Conservation (phyloP, 2,329 filamentous ascomycete genomes). For the Pseudogymnoascus destructans region DNA sequence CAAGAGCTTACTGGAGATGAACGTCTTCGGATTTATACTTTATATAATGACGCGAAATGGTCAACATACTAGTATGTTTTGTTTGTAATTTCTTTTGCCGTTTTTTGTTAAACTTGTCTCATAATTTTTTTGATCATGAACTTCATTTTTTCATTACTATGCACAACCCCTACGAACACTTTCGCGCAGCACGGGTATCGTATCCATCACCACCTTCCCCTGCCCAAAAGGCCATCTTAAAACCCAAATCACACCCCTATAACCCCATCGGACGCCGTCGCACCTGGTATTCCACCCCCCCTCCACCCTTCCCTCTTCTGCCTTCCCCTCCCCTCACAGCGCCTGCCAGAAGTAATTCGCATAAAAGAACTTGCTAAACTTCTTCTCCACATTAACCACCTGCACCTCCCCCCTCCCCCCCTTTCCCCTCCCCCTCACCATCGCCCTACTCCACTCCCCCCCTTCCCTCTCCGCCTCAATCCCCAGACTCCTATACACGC, state of each 20-base stretch:
- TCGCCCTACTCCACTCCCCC: constrained; percentile 73
- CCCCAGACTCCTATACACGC: constrained; percentile 80
- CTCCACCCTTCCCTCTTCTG: background rate
- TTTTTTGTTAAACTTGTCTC: too few species aligned
- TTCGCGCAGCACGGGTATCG: background rate
- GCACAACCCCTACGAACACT: background rate
- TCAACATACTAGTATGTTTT: too few species aligned
- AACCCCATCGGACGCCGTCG: background rate
- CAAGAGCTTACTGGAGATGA: too few species aligned
- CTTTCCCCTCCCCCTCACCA: constrained; percentile 73
- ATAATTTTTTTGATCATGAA: background rate
- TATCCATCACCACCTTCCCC: background rate
- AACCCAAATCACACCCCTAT: background rate
- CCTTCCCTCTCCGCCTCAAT: constrained; percentile 70
- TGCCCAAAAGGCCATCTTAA: background rate
- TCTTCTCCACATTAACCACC: constrained; percentile 85
- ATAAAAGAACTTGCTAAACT: constrained; percentile 84
- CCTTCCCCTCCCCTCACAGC: constrained; percentile 37
- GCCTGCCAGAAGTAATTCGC: constrained; percentile 94
- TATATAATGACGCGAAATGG: too few species aligned
- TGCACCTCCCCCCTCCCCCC: constrained; percentile 83
- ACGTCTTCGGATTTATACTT: too few species aligned
- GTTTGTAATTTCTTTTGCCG: too few species aligned
- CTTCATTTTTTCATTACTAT: background rate
- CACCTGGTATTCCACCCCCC: background rate